These are phyloP conservation scores for Coemansia sp. DNA, from an alignment of 192 early-diverging fungal species.

Conservation along the genomic window DNA sequence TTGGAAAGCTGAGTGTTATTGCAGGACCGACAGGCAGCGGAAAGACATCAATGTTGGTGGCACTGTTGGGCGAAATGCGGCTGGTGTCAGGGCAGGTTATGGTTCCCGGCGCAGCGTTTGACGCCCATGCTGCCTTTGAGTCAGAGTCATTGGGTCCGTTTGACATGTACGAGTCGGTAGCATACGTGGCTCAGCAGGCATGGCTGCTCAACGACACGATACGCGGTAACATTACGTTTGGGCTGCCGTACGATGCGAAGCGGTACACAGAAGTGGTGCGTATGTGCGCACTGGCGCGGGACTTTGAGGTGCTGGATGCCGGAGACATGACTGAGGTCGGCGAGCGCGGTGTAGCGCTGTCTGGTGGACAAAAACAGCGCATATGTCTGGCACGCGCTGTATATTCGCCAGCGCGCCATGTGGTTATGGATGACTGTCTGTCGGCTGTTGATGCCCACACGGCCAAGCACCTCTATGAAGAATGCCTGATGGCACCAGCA, in stretches of 20 bases:
- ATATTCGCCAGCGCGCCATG: constrained; percentile 67
- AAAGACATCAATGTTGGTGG: constrained; percentile 78
- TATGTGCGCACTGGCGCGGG: constrained; percentile 81
- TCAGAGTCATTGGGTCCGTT: constrained; percentile 19
- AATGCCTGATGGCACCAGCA: constrained; percentile 67
- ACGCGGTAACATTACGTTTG: constrained; percentile 88
- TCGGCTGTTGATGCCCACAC: constrained; percentile 98
- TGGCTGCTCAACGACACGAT: constrained; percentile 76
- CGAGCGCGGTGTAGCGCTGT: constrained; percentile 82
- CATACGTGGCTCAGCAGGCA: constrained; percentile 84
- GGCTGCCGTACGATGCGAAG: constrained; percentile 66
- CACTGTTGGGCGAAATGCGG: constrained; percentile 79
- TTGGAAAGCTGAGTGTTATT: constrained; percentile 72
- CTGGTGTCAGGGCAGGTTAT: constrained; percentile 40
- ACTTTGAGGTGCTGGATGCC: constrained; percentile 79
- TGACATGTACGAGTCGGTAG: constrained; percentile 54
- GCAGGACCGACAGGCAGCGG: constrained; percentile 87
- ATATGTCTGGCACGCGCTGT: constrained; percentile 84
- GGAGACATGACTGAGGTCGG: constrained; percentile 94
- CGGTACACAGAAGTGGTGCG: constrained; percentile 77
- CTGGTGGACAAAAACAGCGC: constrained; percentile 86
- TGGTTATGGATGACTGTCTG: constrained; percentile 88
- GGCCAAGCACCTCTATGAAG: constrained; percentile 77
- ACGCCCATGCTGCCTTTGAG: constrained; percentile 57
- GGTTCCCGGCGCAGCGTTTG: constrained; percentile 58